Conservation (phyloP, 2,329 filamentous ascomycete species). For the Canariomyces notabilis region DNA sequence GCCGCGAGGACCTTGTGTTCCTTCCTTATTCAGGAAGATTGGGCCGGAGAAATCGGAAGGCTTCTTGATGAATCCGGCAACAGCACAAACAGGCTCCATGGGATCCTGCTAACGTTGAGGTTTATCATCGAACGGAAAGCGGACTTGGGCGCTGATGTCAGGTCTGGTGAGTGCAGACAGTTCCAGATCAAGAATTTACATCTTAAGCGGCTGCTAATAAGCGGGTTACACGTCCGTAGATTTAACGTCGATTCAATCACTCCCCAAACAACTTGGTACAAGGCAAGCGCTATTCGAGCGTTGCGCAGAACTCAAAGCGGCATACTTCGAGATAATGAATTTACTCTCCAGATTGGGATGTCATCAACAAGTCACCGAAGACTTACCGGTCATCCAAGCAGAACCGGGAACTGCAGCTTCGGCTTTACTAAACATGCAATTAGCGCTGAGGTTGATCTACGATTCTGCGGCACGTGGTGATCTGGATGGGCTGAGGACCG, state of each 20-base stretch:
- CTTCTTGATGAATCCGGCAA: slow-evolving; percentile 32
- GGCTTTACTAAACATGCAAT: slow-evolving; percentile 27
- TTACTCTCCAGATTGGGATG: slow-evolving; percentile 32
- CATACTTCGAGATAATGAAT: slow-evolving; percentile 44
- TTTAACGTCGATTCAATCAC: neutral
- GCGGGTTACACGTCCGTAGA: slow-evolving; percentile 10
- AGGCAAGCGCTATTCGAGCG: slow-evolving; percentile 10
- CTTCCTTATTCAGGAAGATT: slow-evolving; percentile 49
- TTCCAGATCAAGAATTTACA: neutral
- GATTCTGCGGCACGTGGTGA: slow-evolving; percentile 23
- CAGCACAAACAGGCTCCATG: slow-evolving; percentile 51
- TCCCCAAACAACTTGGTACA: slow-evolving; percentile 9
- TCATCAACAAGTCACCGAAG: slow-evolving; percentile 19
- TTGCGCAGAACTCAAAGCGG: slow-evolving; percentile 40
- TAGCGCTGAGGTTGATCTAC: slow-evolving; percentile 34
- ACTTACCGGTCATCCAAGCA: neutral
- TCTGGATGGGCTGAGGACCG: slow-evolving; percentile 21
- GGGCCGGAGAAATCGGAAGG: slow-evolving; percentile 38
- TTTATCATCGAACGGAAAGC: slow-evolving; percentile 51
- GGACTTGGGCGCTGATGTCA: slow-evolving; percentile 41
- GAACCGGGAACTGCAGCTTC: slow-evolving; percentile 4
- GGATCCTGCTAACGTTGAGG: slow-evolving; percentile 51
- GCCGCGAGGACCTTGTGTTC: slow-evolving; percentile 68
- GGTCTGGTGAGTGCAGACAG: slow-evolving; percentile 36
- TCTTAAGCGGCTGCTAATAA: neutral